phyloP scores from a whole-genome alignment of 441 rosid genomes.

The Gossypium trilobum region DNA sequence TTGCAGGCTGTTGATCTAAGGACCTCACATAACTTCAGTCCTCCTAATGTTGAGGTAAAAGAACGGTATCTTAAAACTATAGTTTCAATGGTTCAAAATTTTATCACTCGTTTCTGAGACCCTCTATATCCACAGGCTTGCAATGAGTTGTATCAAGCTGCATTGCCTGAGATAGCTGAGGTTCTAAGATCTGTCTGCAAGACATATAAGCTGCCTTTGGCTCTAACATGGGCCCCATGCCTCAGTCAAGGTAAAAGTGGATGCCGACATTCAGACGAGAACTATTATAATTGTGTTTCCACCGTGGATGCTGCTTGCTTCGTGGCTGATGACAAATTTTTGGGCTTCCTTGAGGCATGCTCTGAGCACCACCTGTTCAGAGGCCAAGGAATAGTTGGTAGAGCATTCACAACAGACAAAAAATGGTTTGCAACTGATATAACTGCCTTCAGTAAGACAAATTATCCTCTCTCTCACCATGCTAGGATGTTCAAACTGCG shows the following conservation, averaged over 20 bases:
- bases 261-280: slow-evolving; percentile 57
- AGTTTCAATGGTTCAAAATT: background rate
- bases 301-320: slow-evolving; percentile 70
- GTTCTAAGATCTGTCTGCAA: slow-evolving; percentile 55
- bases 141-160: slow-evolving; percentile 42
- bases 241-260: slow-evolving; percentile 56
- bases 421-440: slow-evolving; percentile 51
- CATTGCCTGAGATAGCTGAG: slow-evolving; percentile 51
- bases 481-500: slow-evolving; percentile 59
- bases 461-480: slow-evolving; percentile 73
- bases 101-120: slow-evolving; percentile 19
- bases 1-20: slow-evolving; percentile 73
- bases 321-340: slow-evolving; percentile 37
- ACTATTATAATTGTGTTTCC: slow-evolving; percentile 45
- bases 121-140: slow-evolving; percentile 40
- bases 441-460: slow-evolving; percentile 42
- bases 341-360: slow-evolving; percentile 59
- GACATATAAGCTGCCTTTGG: slow-evolving; percentile 51
- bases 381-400: slow-evolving; percentile 72
- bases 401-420: slow-evolving; percentile 42
- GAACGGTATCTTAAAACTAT: slow-evolving; percentile 4
- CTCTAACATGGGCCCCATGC: slow-evolving; percentile 78
- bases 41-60: slow-evolving; percentile 47
- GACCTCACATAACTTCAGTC: slow-evolving; percentile 51
- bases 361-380: slow-evolving; percentile 61